Conservation (phyloP, 2,329 filamentous ascomycete genomes). For the Didymella arachidicola region DNA sequence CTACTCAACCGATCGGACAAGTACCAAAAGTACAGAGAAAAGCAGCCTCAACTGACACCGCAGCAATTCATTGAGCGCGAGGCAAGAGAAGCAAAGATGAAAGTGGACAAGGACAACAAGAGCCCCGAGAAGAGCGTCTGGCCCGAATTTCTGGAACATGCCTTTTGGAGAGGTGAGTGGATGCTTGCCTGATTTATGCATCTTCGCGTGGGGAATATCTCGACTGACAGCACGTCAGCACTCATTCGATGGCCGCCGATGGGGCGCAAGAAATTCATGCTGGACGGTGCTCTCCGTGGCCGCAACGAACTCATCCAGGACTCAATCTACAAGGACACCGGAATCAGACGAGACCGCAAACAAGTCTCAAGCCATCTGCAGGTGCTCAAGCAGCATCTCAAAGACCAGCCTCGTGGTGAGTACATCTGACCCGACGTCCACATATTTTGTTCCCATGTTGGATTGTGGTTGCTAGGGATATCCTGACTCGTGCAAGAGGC, state of each 20-base stretch:
- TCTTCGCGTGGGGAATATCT: not conserved
- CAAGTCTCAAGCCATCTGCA: constrained; percentile 71
- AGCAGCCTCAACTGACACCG: constrained; percentile 44
- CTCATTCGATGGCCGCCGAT: constrained; percentile 64
- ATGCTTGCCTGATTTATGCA: not conserved
- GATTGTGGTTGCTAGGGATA: constrained; percentile 23
- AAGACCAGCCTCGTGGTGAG: constrained; percentile 62
- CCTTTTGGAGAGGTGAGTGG: constrained; percentile 57
- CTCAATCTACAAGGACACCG: constrained; percentile 64
- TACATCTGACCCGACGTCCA: constrained; percentile 8
- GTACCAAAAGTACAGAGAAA: constrained; percentile 57
- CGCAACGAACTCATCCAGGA: constrained; percentile 69
- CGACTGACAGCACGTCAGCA: constrained; percentile 23
- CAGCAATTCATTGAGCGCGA: constrained; percentile 33
- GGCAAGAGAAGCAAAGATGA: constrained; percentile 25
- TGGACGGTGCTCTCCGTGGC: constrained; percentile 62
- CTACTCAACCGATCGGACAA: constrained; percentile 48
- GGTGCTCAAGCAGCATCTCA: constrained; percentile 65
- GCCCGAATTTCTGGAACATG: constrained; percentile 57
- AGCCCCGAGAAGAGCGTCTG: constrained; percentile 49
- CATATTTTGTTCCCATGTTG: not conserved
- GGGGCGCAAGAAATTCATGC: constrained; percentile 62
- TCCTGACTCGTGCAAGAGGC: constrained; percentile 24
- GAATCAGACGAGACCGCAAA: constrained; percentile 62
- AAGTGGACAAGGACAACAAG: constrained; percentile 34